A percentile compares a stretch with the other conserved stretches of the same genome.
These are phyloP conservation scores for Castanea mollissima DNA, from an alignment of 306 rosid species.

Conservation along the genomic window DNA sequence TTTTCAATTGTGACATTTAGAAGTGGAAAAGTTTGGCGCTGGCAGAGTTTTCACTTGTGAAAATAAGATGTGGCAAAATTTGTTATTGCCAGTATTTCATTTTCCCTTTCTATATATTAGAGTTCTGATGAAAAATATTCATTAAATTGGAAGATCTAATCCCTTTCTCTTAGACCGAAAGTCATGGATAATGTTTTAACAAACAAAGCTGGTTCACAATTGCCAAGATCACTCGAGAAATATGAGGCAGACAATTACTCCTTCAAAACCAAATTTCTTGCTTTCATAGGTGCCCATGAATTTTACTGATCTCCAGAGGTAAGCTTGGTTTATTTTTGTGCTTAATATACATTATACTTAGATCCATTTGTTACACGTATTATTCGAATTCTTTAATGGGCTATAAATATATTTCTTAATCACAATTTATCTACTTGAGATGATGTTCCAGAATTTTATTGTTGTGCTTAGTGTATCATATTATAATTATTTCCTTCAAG, in stretches of 20 bases:
- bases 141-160: not conserved
- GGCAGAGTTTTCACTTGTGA: not conserved
- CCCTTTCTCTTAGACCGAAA: not conserved
- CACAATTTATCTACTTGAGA: no score
- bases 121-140: not conserved
- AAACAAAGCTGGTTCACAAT: not conserved
- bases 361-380: no score
- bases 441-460: no score
- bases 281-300: conserved; percentile 49
- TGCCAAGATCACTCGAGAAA: conserved; percentile 3
- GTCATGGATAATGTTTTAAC: conserved; percentile 26
- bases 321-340: not conserved
- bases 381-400: no score
- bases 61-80: no score
- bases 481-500: no score
- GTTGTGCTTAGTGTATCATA: no score
- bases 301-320: conserved; percentile 36
- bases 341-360: no score
- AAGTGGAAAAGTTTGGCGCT: not conserved
- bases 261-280: conserved; percentile 22
- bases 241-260: conserved; percentile 3
- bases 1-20: not conserved
- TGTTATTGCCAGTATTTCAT: no score
- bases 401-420: no score
- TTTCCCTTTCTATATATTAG: not conserved